Conservation (phyloP, 2,329 filamentous ascomycete species). For the Metarhizium rileyi region DNA sequence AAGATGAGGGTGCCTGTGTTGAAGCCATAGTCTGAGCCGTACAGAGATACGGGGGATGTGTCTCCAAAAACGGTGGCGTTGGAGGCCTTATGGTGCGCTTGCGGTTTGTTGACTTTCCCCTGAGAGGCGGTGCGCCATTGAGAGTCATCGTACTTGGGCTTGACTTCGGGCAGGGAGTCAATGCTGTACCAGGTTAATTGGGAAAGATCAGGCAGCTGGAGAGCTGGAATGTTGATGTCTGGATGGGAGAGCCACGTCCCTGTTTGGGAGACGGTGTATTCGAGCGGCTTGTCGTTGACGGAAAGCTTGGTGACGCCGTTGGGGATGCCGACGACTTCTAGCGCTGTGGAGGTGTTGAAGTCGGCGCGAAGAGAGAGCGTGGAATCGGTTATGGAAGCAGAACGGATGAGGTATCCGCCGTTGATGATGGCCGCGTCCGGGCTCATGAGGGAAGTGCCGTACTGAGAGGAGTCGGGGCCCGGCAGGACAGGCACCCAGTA, state of each 20-base stretch:
- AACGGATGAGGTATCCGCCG: conserved; percentile 55
- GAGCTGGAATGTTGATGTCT: conserved; percentile 38
- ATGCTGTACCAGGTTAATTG: conserved; percentile 57
- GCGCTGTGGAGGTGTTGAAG: conserved; percentile 49
- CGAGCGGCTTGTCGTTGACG: conserved; percentile 29
- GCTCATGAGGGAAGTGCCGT: conserved; percentile 25
- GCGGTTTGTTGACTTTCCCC: conserved; percentile 14
- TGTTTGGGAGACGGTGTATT: conserved; percentile 26
- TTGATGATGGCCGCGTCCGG: conserved; percentile 46
- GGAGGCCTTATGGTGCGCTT: conserved; percentile 46
- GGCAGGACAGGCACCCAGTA: conserved; percentile 56
- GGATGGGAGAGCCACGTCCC: conserved; percentile 42
- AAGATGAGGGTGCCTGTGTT: conserved; percentile 59
- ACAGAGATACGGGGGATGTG: conserved; percentile 57
- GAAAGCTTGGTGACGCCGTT: conserved; percentile 33
- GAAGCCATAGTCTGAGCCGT: conserved; percentile 64
- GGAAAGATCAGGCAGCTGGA: conserved; percentile 33
- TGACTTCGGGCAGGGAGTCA: conserved; percentile 62
- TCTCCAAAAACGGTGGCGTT: conserved; percentile 49
- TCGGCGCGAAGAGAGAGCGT: conserved; percentile 58
- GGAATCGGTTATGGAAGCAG: conserved; percentile 43
- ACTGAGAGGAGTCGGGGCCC: conserved; percentile 17
- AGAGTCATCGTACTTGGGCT: conserved; percentile 55
- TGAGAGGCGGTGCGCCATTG: conserved; percentile 38
- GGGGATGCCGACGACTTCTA: conserved; percentile 60